Evolutionary conservation across 257 asterid genomes (phyloP), one percentile per base, ranked within the genome.

Genomic region (Leptodermis oblonga): DNA sequence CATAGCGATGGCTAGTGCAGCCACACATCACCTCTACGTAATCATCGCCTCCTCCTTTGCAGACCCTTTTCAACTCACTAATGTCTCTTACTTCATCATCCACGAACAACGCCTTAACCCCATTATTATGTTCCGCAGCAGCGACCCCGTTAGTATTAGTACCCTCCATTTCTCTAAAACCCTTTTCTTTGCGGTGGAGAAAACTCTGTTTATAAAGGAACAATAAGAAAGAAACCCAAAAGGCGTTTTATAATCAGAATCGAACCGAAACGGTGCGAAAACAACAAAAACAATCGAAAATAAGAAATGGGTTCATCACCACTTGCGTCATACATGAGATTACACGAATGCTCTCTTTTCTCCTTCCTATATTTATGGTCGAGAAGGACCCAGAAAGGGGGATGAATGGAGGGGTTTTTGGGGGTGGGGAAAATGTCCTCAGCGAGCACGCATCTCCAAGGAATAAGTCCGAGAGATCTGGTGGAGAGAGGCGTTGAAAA

Each of bases 21-120:
- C 89, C 89, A 69, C 89, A 84, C 82, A 70, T 84, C 80, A 84
- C 86, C 70, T 77, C 83, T 43, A 82, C 86, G 80, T 75, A 84
- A 82, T 84, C 86, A 68, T 82, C 82, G 22, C 74, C 71, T 53
- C 69, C 69, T 60, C 68, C n/a, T n/a, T n/a, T 68, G 74, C 53
- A 43, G 67, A 49, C 73, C 37, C 77, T 69, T 49, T 77, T 80
- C 25, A 80, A 72, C 60, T 81, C 87, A 71, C 81, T 72, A 34
- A 83, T 75, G 36, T 73, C 81, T 17, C 83, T 69, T 54, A 83
- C 69, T 65, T 83, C 87, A 37, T 83, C 83, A 20, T 83, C 83
- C 65, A 71, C 72, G 71, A 83, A 83, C 75, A 74, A 45, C 77
- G 39, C 36, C 52, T 42, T 62, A 66, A 23, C 59, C 76, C 68